Base-by-base conservation (phyloP, 306 rosid genomes). In the Mimosa bimucronata region DNA sequence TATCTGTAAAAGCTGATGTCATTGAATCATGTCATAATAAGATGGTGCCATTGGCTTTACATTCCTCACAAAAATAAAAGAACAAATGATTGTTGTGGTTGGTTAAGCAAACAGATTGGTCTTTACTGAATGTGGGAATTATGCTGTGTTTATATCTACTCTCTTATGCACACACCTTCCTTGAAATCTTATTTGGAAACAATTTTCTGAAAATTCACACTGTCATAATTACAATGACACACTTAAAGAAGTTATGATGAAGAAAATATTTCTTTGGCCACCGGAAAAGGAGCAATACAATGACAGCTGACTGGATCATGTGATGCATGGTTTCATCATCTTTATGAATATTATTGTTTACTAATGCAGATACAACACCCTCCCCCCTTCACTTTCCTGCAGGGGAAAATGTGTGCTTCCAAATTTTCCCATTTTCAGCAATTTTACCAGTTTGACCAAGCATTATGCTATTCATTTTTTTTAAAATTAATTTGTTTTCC, bases 401-500 rank as follows among this genome's bases (percentile, higher is more conserved):
- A 21, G n/a, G n/a, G n/a, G 10, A 45, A 76, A 86, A 38, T 60
- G 76, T 23, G 19, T 48, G 60, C 79, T 67, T 19, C 50, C 9
- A 72, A 65, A 50, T 71, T 58, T 77, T 75, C 9, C 58, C 65
- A 16, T 42, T 66, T 85, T 66, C 14, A 52, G 15, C n/a, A 25
- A 11, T 12, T 9, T 60, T 58, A 46, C 55, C 52, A 46, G 66
- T 67, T 37, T 14, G 12, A 14, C 23, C 48, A 1, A 41, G 21
- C 55, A 58, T 40, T 77, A 77, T 74, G 77, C 77, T 21, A 52
- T 61, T 55, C 57, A 38, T 78, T 40, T 68, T 34, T 77, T 61
- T 73, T 5, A 58, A 80, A 29, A 31, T 38, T 80, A 53, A 64
- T 77, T 79, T 46, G 46, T 87, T 66, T 82, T 70, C 73, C 87